These are phyloP conservation scores for Alectoria sarmentosa DNA, from an alignment of 495 filamentous ascomycete genomes.

Conservation along the genomic window DNA sequence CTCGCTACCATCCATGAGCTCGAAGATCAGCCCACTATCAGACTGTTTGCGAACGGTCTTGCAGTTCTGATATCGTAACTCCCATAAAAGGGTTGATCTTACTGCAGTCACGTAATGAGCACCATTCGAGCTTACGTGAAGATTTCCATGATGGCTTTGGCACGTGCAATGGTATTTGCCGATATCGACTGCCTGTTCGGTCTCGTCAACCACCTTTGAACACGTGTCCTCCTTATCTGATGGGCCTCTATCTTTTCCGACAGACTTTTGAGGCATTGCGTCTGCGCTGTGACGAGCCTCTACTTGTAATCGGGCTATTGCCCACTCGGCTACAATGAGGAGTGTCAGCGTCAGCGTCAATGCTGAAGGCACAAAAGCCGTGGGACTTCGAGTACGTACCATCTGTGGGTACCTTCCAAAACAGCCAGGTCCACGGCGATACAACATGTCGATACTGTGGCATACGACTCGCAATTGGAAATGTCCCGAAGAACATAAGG, in stretches of 20 bases:
- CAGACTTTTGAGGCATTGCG: neutral
- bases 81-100: slow-evolving; percentile 9
- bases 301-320: slow-evolving; percentile 26
- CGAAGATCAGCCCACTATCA: slow-evolving; percentile 11
- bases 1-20: slow-evolving; percentile 4
- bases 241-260: neutral
- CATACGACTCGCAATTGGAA: slow-evolving; percentile 31
- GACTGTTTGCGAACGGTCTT: slow-evolving; percentile 4
- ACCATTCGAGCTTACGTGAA: slow-evolving; percentile 15
- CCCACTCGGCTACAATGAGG: slow-evolving; percentile 22
- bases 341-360: neutral
- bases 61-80: slow-evolving; percentile 8
- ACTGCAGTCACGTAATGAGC: slow-evolving; percentile 13
- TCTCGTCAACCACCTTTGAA: neutral
- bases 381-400: slow-evolving; percentile 12
- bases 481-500: slow-evolving; percentile 32
- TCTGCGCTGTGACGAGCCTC: slow-evolving; percentile 15
- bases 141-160: slow-evolving; percentile 13
- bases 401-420: slow-evolving; percentile 35
- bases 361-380: neutral
- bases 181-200: neutral
- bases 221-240: neutral
- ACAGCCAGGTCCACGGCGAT: slow-evolving; percentile 31
- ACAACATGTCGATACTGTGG: slow-evolving; percentile 34
- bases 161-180: slow-evolving; percentile 20